phyloP scores from a whole-genome alignment of 805 yeast genomes.

The Ogataea kodamae region DNA sequence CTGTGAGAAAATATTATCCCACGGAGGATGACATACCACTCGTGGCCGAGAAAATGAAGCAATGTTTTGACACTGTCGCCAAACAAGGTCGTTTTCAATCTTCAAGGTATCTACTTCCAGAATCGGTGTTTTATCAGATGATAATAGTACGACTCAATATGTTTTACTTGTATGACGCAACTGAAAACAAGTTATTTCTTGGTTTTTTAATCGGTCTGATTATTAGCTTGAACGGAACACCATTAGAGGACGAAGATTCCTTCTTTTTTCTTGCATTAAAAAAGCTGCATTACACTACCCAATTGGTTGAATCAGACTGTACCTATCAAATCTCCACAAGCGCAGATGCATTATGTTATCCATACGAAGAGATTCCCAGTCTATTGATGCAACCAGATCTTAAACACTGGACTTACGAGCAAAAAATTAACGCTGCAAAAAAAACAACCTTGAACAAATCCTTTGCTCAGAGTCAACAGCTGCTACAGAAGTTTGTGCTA shows the following conservation, averaged over 20 bases:
- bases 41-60: conserved; percentile 12
- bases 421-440: conserved; percentile 11
- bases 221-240: conserved; percentile 7
- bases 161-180: conserved; percentile 18
- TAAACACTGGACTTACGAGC: conserved; percentile 19
- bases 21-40: conserved; percentile 1
- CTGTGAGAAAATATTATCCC: conserved; percentile 8
- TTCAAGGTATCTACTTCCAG: conserved; percentile 6
- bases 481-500: conserved; percentile 11
- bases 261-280: conserved; percentile 13
- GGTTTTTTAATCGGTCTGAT: conserved; percentile 11
- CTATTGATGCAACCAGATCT: conserved; percentile 11
- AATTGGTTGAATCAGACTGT: conserved; percentile 7
- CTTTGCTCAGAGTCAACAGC: conserved; percentile 12
- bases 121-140: conserved; percentile 16
- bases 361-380: conserved; percentile 12
- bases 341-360: conserved; percentile 12
- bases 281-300: conserved; percentile 10
- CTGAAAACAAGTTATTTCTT: conserved; percentile 24
- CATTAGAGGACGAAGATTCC: conserved; percentile 13
- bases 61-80: conserved; percentile 9
- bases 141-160: conserved; percentile 22
- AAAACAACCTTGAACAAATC: conserved; percentile 9
- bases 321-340: conserved; percentile 8
- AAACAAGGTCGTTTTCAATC: neutral